Conservation (phyloP, 148 eudicot species). For the Silene latifolia region DNA sequence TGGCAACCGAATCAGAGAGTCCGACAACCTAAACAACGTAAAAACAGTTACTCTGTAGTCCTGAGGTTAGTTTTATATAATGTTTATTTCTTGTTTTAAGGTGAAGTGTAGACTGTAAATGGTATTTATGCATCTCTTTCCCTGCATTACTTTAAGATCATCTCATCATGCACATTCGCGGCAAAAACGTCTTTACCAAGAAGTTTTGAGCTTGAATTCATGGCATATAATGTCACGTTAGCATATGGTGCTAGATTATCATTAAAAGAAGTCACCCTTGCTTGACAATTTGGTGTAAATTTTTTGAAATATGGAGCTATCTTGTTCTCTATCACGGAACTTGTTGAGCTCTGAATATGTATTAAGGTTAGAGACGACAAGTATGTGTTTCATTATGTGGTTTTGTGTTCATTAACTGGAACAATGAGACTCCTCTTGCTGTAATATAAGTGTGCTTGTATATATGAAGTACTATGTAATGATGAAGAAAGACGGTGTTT, state of each 20-base stretch:
- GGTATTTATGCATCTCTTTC: not conserved
- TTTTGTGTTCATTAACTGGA: constrained; percentile 5
- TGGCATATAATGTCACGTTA: not conserved
- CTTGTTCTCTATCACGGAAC: not conserved
- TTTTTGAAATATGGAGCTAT: constrained; percentile 11
- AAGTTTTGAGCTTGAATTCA: constrained; percentile 15
- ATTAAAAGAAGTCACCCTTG: constrained; percentile 5
- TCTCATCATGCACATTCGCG: not conserved
- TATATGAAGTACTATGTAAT: not conserved
- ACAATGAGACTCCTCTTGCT: not conserved
- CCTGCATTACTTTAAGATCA: not conserved
- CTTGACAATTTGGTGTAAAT: constrained; percentile 21
- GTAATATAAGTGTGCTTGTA: not conserved
- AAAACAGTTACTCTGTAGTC: not conserved
- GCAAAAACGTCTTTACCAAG: not conserved
- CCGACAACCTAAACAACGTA: not conserved
- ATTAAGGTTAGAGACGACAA: constrained; percentile 1
- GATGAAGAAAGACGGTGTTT: not conserved
- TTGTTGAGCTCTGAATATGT: not conserved
- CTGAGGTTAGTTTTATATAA: not conserved
- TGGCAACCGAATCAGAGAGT: not conserved
- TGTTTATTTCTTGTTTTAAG: not conserved
- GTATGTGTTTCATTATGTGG: not conserved
- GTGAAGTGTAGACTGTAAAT: not conserved
- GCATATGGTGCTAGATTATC: too few relatives aligned